Conservation (phyloP, 176 grass and related monocot genomes). For the Raddia guianensis region DNA sequence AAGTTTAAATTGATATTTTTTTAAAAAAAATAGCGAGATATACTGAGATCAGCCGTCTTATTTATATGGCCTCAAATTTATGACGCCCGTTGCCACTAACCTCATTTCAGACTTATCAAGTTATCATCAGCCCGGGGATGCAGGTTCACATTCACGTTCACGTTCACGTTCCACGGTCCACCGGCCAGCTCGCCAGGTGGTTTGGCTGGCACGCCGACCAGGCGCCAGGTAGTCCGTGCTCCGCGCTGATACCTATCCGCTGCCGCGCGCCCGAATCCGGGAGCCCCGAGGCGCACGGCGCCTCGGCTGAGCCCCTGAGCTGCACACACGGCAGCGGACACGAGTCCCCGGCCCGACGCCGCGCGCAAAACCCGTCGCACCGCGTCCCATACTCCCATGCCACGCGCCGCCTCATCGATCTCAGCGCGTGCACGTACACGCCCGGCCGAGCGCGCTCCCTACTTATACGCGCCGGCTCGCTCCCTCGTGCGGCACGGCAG, state of each 20-base stretch:
- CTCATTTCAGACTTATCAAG: no score
- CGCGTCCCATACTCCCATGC: conserved; percentile 1
- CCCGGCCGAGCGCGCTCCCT: not conserved
- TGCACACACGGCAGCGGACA: conserved; percentile 28
- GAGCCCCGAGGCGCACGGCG: not conserved
- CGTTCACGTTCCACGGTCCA: not conserved
- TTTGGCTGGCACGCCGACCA: not conserved
- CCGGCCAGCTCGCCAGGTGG: not conserved
- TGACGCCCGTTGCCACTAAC: no score
- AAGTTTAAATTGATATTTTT: no score
- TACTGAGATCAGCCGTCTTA: no score
- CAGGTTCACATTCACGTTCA: no score
- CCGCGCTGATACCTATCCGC: not conserved
- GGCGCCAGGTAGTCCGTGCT: not conserved
- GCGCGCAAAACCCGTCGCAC: not conserved
- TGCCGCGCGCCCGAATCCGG: no score
- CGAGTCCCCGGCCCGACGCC: conserved; percentile 20
- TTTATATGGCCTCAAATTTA: no score
- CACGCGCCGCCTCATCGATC: conserved; percentile 12
- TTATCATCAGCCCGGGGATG: no score
- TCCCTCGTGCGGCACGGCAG: not conserved
- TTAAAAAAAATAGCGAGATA: no score
- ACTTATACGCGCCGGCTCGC: not conserved
- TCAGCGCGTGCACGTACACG: not conserved
- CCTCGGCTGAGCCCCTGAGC: not conserved